These are phyloP conservation scores for Amoeboaphelidium protococcarum DNA, from an alignment of 371 early-diverging fungal species.

Conservation along the genomic window DNA sequence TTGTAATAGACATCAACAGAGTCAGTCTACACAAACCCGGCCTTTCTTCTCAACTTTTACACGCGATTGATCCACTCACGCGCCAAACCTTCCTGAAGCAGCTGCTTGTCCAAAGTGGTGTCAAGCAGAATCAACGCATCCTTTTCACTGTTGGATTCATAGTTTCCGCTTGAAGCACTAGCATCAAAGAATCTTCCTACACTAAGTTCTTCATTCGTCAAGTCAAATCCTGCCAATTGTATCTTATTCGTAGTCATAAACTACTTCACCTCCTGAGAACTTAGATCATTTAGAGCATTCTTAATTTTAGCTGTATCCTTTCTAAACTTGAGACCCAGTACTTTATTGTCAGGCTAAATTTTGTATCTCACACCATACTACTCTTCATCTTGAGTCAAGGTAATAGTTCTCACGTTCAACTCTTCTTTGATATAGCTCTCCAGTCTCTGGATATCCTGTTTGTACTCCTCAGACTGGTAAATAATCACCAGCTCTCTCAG, in stretches of 20 bases:
- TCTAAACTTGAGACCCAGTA: slow-evolving; percentile 61
- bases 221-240: slow-evolving; percentile 33
- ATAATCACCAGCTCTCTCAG: slow-evolving; percentile 79
- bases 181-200: slow-evolving; percentile 39
- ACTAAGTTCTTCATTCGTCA: slow-evolving; percentile 52
- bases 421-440: slow-evolving; percentile 77
- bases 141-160: slow-evolving; percentile 46
- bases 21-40: slow-evolving; percentile 54
- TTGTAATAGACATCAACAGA: slow-evolving; percentile 51
- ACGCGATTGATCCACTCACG: slow-evolving; percentile 95
- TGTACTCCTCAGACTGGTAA: slow-evolving; percentile 59
- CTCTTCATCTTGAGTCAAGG: slow-evolving; percentile 64
- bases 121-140: slow-evolving; percentile 80
- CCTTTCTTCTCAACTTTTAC: slow-evolving; percentile 91
- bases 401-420: slow-evolving; percentile 62
- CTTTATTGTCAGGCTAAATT: slow-evolving; percentile 68
- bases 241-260: slow-evolving; percentile 39
- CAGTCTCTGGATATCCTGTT: slow-evolving; percentile 49
- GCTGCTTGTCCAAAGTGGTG: slow-evolving; percentile 40
- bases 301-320: slow-evolving; percentile 65
- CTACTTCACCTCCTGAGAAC: slow-evolving; percentile 48
- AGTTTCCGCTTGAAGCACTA: slow-evolving; percentile 15
- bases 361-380: slow-evolving; percentile 74
- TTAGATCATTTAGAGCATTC: slow-evolving; percentile 51
- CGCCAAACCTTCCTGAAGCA: slow-evolving; percentile 77